These are phyloP conservation scores for Suillus cothurnatus DNA, from an alignment of 768 basidiomycete genomes.

Conservation along the genomic window DNA sequence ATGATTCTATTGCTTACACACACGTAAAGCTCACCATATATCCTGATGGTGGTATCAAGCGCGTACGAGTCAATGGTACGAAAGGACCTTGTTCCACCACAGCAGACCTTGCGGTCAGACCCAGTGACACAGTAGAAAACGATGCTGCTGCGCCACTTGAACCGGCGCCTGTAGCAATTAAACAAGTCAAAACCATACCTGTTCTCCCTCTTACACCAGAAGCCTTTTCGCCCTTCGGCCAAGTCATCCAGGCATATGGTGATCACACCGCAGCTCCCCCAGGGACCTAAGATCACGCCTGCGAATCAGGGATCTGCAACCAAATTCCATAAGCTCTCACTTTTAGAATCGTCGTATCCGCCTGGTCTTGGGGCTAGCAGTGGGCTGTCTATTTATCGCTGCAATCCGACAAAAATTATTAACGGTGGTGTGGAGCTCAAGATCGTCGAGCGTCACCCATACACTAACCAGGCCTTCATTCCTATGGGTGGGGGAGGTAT, in stretches of 20 bases:
- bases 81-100: slow-evolving; percentile 37
- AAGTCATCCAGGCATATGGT: slow-evolving; percentile 87
- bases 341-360: slow-evolving; percentile 70
- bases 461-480: slow-evolving; percentile 90
- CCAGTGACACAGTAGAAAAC: not conserved
- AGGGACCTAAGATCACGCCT: slow-evolving; percentile 67
- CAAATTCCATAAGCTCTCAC: slow-evolving; percentile 91
- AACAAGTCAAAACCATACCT: slow-evolving; percentile 39
- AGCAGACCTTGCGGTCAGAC: not conserved
- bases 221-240: slow-evolving; percentile 86
- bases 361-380: slow-evolving; percentile 53
- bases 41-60: slow-evolving; percentile 95
- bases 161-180: slow-evolving; percentile 2
- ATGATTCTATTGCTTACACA: slow-evolving; percentile 59
- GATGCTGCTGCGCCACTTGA: slow-evolving; percentile 11
- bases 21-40: slow-evolving; percentile 89
- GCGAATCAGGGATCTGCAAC: slow-evolving; percentile 90
- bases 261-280: slow-evolving; percentile 68
- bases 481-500: slow-evolving; percentile 75
- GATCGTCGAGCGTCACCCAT: slow-evolving; percentile 87
- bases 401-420: slow-evolving; percentile 52
- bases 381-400: slow-evolving; percentile 84
- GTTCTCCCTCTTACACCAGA: slow-evolving; percentile 78
- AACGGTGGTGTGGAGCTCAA: slow-evolving; percentile 59
- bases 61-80: slow-evolving; percentile 80